Evolutionary conservation across 2,329 filamentous ascomycete genomes (phyloP).

Genomic region (Dothistroma pini): DNA sequence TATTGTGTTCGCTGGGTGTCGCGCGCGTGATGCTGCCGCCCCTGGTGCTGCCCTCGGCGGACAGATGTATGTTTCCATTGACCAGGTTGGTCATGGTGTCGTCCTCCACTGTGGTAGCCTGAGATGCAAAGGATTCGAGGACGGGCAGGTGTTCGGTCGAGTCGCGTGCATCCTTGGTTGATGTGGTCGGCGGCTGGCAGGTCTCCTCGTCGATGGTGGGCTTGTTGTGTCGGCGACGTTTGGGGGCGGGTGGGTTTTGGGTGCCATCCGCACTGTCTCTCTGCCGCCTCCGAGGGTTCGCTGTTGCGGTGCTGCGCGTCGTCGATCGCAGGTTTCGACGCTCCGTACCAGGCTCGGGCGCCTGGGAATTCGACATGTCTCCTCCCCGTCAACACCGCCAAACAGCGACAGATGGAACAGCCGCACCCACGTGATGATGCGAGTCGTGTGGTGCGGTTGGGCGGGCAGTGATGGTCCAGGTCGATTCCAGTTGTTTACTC

Average conservation of each 20-base stretch:
- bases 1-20: slow-evolving; percentile 10
- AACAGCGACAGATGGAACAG: background rate
- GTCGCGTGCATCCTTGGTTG: slow-evolving; percentile 10
- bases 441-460: background rate
- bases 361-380: slow-evolving; percentile 15
- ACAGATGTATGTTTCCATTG: slow-evolving; percentile 14
- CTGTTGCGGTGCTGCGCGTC: slow-evolving; percentile 30
- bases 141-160: slow-evolving; percentile 15
- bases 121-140: slow-evolving; percentile 13
- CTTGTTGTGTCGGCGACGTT: slow-evolving; percentile 44
- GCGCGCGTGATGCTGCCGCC: slow-evolving; percentile 9
- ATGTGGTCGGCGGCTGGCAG: slow-evolving; percentile 27
- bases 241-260: slow-evolving; percentile 37
- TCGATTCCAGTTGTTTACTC: slow-evolving; percentile 6
- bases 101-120: slow-evolving; percentile 8
- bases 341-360: slow-evolving; percentile 22
- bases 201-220: slow-evolving; percentile 40
- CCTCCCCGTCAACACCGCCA: background rate
- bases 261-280: slow-evolving; percentile 41
- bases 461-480: background rate
- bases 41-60: slow-evolving; percentile 9
- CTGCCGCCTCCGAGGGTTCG: slow-evolving; percentile 46
- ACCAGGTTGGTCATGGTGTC: slow-evolving; percentile 1
- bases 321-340: slow-evolving; percentile 11
- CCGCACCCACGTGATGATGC: background rate